Evolutionary conservation across 768 basidiomycete genomes (phyloP).

Genomic region (Tylopilus sp.): DNA sequence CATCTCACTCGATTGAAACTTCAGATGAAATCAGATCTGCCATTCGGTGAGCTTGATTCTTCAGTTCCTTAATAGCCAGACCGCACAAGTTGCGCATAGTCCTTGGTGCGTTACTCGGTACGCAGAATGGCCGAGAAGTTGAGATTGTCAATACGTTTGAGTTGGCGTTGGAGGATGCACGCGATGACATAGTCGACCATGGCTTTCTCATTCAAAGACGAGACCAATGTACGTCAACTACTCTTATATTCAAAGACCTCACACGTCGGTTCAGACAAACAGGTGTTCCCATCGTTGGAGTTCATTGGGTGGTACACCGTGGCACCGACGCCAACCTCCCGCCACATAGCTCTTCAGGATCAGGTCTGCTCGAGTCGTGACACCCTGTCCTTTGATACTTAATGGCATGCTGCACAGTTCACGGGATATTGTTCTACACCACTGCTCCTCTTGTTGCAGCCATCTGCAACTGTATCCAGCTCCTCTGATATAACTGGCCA

Average conservation of each 20-base stretch:
- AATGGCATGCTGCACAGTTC: slow-evolving; percentile 50
- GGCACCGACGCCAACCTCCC: slow-evolving; percentile 64
- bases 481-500: slow-evolving; percentile 57
- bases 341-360: slow-evolving; percentile 80
- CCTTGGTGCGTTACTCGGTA: slow-evolving; percentile 89
- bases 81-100: slow-evolving; percentile 48
- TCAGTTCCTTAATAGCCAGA: neutral
- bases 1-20: slow-evolving; percentile 85
- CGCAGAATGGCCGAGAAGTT: slow-evolving; percentile 90
- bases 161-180: slow-evolving; percentile 57
- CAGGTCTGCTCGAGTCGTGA: slow-evolving; percentile 48
- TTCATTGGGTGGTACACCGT: slow-evolving; percentile 98
- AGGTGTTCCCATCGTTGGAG: slow-evolving; percentile 96
- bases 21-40: slow-evolving; percentile 55
- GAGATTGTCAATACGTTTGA: slow-evolving; percentile 98
- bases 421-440: slow-evolving; percentile 83
- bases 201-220: slow-evolving; percentile 77
- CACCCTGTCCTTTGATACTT: neutral
- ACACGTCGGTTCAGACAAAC: slow-evolving; percentile 65
- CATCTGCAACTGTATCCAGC: slow-evolving; percentile 43
- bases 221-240: slow-evolving; percentile 70
- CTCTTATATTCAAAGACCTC: neutral
- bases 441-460: slow-evolving; percentile 75
- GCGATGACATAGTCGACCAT: slow-evolving; percentile 65
- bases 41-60: slow-evolving; percentile 53